A percentile compares a stretch with the other conserved stretches of the same genome.
phyloP scores from a whole-genome alignment of 2,329 filamentous ascomycete genomes.

The Bertia moriformis region DNA sequence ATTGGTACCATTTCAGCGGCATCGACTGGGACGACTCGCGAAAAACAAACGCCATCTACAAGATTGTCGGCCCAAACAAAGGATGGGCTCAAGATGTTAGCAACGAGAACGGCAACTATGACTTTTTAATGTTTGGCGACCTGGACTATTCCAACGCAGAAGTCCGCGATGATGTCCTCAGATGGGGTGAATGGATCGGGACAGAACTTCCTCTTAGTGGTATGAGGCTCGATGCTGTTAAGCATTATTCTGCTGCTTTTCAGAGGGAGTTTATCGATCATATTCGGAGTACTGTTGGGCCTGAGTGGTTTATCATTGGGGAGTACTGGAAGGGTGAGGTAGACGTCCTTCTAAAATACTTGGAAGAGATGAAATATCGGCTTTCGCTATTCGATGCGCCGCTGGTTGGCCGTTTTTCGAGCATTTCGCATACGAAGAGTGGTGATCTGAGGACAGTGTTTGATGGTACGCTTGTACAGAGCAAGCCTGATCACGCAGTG shows the following conservation, averaged over 20 bases:
- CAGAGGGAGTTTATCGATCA: slow-evolving; percentile 46
- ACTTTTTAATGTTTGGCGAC: slow-evolving; percentile 62
- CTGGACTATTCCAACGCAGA: slow-evolving; percentile 51
- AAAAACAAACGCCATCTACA: slow-evolving; percentile 51
- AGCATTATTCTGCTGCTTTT: slow-evolving; percentile 59
- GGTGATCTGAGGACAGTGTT: slow-evolving; percentile 52
- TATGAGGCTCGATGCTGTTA: slow-evolving; percentile 58
- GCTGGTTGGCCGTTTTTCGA: slow-evolving; percentile 52
- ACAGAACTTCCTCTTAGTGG: slow-evolving; percentile 44
- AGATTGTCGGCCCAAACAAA: slow-evolving; percentile 45
- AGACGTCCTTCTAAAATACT: slow-evolving; percentile 30
- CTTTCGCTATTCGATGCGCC: slow-evolving; percentile 54
- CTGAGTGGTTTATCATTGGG: slow-evolving; percentile 18
- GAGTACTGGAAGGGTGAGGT: slow-evolving; percentile 19
- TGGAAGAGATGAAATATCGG: slow-evolving; percentile 40
- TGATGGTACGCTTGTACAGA: slow-evolving; percentile 39
- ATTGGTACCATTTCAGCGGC: slow-evolving; percentile 57
- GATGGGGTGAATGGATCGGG: slow-evolving; percentile 56
- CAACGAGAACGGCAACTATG: slow-evolving; percentile 49
- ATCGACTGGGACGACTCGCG: slow-evolving; percentile 50
- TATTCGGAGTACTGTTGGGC: slow-evolving; percentile 24
- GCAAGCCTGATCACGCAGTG: slow-evolving; percentile 37
- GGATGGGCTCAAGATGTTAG: slow-evolving; percentile 47
- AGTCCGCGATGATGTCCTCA: slow-evolving; percentile 46
- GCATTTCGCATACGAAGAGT: slow-evolving; percentile 35